Base-by-base conservation (phyloP, 495 filamentous ascomycete species). In the Talaromyces stipitatus region DNA sequence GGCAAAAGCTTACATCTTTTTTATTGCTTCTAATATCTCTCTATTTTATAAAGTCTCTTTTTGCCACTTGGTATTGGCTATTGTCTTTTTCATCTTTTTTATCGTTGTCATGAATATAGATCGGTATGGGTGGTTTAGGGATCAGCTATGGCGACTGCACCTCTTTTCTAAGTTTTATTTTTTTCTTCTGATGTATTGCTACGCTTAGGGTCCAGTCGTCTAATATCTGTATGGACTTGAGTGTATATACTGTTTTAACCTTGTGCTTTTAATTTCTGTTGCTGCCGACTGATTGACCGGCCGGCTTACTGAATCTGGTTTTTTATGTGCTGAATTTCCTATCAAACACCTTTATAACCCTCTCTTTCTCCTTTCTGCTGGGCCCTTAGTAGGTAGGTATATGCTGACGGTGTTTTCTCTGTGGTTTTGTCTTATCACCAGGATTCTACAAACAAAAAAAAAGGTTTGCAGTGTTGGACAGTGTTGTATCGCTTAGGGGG, bases 231-330 rank as follows among this genome's bases (percentile, higher is more conserved):
- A 14, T 23, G 30, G 51, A 33, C 51, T 26, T 54, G 51, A 29
- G 51, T 41, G 30, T 54, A 54, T 54, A 54, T 54, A 54, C 20
- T 54, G 51, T 54, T 54, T 54, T 54, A 54, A 54, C 38, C 51
- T 38, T 33, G 50, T 46, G 41, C 8, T 28, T 30, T 54, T 53
- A 36, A 36, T 29, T 48, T 9, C 30, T 51, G 14, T 51, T n/a
- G 1, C 14, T 12, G n/a, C 50, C 14, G 29, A 12, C 23, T 24
- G 43, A 5, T 18, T n/a, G 20, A 4, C 50, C 14, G 29, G 8
- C 23, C 20, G 43, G 4, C 28, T n/a, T 26, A 4, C 20, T 23
- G 26, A 24, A 11, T 4, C 24, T 23, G 22, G 20, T 48, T 16
- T 50, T 50, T 50, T 20, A n/a, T n/a, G n/a, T n/a, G n/a, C n/a